Percentiles rank a stretch among this genome's conserved stretches.
Conservation (phyloP, 1,284 basidiomycete genomes). For the Butyriboletus appendiculatus region DNA sequence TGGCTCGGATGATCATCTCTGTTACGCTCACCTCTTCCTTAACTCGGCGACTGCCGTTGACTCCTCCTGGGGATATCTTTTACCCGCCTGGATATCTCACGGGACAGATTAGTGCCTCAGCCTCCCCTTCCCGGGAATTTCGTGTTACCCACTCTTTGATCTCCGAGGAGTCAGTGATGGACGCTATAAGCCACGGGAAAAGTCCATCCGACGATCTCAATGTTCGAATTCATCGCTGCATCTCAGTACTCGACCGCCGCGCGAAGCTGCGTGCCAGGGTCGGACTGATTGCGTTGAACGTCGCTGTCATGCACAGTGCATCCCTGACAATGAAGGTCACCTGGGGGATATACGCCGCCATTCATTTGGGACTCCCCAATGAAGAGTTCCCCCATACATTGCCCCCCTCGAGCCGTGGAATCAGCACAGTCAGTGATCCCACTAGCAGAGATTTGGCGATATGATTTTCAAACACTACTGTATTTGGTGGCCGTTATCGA, state of each 20-base stretch:
- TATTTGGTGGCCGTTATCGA: conserved; percentile 24
- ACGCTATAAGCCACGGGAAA: conserved; percentile 9
- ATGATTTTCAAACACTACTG: conserved; percentile 25
- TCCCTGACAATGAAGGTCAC: conserved; percentile 1
- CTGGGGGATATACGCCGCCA: background rate
- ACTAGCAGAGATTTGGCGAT: conserved; percentile 23
- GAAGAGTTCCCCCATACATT: conserved; percentile 6
- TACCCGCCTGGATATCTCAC: conserved; percentile 26
- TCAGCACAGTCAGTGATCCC: conserved; percentile 24
- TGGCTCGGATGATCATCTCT: conserved; percentile 9
- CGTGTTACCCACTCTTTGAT: conserved; percentile 13
- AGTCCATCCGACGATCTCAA: conserved; percentile 14
- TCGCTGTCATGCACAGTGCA: conserved; percentile 7
- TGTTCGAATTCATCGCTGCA: conserved; percentile 10
- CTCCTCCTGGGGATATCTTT: conserved; percentile 17
- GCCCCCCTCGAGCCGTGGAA: conserved; percentile 19
- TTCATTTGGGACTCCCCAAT: conserved; percentile 3
- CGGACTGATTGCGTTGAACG: conserved; percentile 19
- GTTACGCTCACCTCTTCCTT: conserved; percentile 11
- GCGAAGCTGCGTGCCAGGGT: conserved; percentile 15
- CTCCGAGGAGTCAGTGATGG: conserved; percentile 29
- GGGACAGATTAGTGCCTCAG: conserved; percentile 19
- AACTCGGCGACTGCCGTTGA: conserved; percentile 20
- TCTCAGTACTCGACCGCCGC: conserved; percentile 5
- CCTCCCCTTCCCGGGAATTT: conserved; percentile 16